These are phyloP conservation scores for Plasmodium gallinaceum DNA, from an alignment of 169 alveolate species.

Conservation along the genomic window DNA sequence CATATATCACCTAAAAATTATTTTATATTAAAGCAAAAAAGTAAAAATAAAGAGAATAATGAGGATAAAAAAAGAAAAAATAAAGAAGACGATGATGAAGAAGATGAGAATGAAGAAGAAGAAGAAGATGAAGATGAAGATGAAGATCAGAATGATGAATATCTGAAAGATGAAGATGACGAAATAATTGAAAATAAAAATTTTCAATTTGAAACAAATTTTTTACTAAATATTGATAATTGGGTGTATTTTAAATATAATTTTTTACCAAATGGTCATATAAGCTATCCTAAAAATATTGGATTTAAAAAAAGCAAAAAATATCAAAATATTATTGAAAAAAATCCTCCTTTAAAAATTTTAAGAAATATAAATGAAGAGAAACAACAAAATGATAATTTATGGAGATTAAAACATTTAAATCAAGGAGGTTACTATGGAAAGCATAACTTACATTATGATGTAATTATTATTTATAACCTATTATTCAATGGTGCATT, in stretches of 20 bases:
- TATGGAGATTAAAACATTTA: constrained; percentile 51
- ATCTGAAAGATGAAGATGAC: not conserved
- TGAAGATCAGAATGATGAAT: not conserved
- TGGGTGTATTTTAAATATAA: constrained; percentile 53
- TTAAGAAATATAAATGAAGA: constrained; percentile 34
- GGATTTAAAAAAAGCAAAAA: constrained; percentile 10
- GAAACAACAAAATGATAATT: not conserved
- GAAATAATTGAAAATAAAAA: constrained; percentile 28
- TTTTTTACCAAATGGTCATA: constrained; percentile 62
- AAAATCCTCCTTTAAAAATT: constrained; percentile 40
- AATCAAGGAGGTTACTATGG: constrained; percentile 56
- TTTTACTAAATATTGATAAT: constrained; percentile 9
- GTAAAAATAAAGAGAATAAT: not conserved
- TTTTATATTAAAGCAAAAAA: constrained; percentile 27
- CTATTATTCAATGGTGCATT: constrained; percentile 52
- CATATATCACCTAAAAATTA: constrained; percentile 58
- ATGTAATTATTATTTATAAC: constrained; percentile 41
- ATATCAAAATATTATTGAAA: constrained; percentile 6
- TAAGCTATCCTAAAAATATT: constrained; percentile 35
- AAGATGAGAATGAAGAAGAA: constrained; percentile 7
- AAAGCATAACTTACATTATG: constrained; percentile 27
- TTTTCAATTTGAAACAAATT: constrained; percentile 28
- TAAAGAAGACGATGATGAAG: constrained; percentile 5
- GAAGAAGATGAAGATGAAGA: not conserved
- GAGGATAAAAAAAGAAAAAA: not conserved